phyloP scores from a whole-genome alignment of 75 land plant genomes.

The Azolla pinnata region DNA sequence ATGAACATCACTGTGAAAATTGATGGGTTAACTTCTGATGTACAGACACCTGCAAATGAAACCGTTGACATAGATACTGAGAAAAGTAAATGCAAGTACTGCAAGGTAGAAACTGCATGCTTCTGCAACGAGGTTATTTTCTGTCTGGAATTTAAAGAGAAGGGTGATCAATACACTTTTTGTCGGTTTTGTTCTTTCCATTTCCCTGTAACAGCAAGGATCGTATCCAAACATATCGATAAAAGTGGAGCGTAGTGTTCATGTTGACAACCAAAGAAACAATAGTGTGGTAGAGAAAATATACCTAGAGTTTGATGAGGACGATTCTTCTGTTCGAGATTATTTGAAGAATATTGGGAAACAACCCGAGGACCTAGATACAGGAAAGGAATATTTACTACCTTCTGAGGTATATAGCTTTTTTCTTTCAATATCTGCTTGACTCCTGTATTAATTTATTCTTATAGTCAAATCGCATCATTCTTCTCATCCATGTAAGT shows the following conservation, averaged over 20 bases:
- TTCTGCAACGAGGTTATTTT: not conserved
- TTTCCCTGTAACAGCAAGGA: not conserved
- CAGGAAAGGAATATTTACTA: slow-evolving; percentile 24
- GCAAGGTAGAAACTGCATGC: not conserved
- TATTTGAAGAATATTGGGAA: slow-evolving; percentile 1
- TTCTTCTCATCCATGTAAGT: not conserved
- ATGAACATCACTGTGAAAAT: too few relatives aligned
- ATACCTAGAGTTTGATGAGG: slow-evolving; percentile 7
- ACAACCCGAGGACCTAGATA: not conserved
- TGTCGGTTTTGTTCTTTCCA: not conserved
- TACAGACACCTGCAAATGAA: too few relatives aligned
- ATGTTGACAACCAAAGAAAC: too few relatives aligned
- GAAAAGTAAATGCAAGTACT: not conserved
- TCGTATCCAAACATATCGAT: not conserved
- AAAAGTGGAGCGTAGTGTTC: slow-evolving; percentile 1
- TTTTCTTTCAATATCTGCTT: not conserved
- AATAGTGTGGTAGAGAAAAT: not conserved
- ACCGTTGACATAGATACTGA: too few relatives aligned
- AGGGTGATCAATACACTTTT: not conserved
- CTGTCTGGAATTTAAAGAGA: not conserved
- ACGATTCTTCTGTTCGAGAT: slow-evolving; percentile 4
- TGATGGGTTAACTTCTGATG: too few relatives aligned
- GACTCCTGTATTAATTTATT: not conserved
- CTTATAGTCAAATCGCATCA: not conserved
- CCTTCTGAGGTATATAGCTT: slow-evolving; percentile 53